A percentile compares a stretch with the other conserved stretches of the same genome.
These are phyloP conservation scores for Arthrobotrys entomopaga DNA, from an alignment of 2,329 filamentous ascomycete species.

Conservation along the genomic window DNA sequence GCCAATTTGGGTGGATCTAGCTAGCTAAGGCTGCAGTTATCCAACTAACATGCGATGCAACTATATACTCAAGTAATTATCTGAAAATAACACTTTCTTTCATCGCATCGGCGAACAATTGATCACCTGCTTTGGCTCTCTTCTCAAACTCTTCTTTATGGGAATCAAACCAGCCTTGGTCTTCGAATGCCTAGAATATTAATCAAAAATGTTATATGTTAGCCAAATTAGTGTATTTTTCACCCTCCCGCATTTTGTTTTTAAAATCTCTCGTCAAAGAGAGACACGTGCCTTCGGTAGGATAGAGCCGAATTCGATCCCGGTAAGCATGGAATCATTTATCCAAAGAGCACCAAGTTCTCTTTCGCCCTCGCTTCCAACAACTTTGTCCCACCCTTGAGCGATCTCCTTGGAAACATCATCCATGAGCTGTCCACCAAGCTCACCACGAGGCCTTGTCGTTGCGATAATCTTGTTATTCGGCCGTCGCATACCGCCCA, in stretches of 20 bases:
- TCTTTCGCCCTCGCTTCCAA: constrained; percentile 45
- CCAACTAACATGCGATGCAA: not conserved
- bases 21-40: not conserved
- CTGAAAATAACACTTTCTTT: constrained; percentile 31
- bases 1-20: not conserved
- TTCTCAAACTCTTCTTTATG: constrained; percentile 37
- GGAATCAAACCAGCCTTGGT: constrained; percentile 44
- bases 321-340: constrained; percentile 42
- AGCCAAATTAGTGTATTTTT: too few relatives aligned
- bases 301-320: constrained; percentile 38
- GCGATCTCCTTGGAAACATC: constrained; percentile 38
- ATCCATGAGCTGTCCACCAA: constrained; percentile 42
- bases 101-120: constrained; percentile 38
- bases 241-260: not conserved
- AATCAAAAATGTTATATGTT: not conserved
- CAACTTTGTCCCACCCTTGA: constrained; percentile 37
- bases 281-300: constrained; percentile 32
- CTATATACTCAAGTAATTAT: not conserved
- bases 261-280: not conserved
- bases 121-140: constrained; percentile 25
- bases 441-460: constrained; percentile 30
- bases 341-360: constrained; percentile 50
- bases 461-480: constrained; percentile 47
- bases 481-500: constrained; percentile 37
- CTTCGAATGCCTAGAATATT: constrained; percentile 53